These are phyloP conservation scores for Pueraria montana DNA, from an alignment of 306 rosid genomes.

Conservation along the genomic window DNA sequence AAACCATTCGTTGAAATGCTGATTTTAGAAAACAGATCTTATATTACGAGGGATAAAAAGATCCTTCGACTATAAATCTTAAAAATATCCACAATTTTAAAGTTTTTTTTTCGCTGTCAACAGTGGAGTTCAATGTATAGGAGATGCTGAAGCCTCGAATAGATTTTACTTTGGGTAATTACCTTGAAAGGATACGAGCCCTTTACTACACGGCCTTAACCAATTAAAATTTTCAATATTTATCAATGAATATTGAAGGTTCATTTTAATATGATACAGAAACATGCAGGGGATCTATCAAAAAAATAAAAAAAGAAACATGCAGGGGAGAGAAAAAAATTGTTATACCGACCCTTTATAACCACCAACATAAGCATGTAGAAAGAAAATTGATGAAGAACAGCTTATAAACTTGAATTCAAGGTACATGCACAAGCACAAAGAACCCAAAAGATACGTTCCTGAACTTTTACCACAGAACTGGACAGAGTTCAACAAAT, in stretches of 20 bases:
- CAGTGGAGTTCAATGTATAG: neutral
- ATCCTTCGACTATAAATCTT: neutral
- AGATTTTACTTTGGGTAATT: neutral
- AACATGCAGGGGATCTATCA: neutral
- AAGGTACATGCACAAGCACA: slow-evolving; percentile 30
- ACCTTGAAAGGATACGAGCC: neutral
- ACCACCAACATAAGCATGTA: slow-evolving; percentile 3
- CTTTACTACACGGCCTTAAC: neutral
- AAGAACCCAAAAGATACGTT: slow-evolving; percentile 16
- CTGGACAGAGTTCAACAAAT: slow-evolving; percentile 22
- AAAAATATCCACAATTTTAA: neutral
- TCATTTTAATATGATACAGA: slow-evolving; percentile 17
- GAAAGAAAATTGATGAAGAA: slow-evolving; percentile 21
- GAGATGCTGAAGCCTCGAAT: neutral
- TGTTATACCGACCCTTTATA: neutral
- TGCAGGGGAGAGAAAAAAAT: neutral
- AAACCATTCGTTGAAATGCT: neutral
- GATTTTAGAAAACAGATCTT: neutral
- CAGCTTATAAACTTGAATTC: slow-evolving; percentile 31
- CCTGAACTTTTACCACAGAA: slow-evolving; percentile 18
- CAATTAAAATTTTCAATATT: slow-evolving; percentile 6
- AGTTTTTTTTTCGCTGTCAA: neutral
- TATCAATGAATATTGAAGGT: neutral
- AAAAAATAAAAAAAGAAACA: too few relatives aligned
- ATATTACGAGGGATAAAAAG: neutral